Percentiles rank a stretch among this genome's conserved stretches.
Conservation (phyloP, 768 basidiomycete species). For the Rhodosporidiobolus sp. region DNA sequence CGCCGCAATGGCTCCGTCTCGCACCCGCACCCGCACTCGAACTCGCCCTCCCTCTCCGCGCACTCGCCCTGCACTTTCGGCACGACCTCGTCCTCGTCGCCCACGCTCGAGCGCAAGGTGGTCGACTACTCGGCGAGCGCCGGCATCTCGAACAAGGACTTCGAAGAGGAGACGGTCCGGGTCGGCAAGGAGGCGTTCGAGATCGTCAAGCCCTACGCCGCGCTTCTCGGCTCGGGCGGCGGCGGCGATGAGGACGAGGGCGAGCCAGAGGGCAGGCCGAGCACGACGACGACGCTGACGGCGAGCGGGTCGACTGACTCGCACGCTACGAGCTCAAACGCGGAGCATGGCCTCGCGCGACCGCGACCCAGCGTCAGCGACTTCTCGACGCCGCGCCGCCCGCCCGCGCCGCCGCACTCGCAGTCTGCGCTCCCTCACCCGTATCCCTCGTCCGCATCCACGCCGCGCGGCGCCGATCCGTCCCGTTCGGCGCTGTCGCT, state of each 20-base stretch:
- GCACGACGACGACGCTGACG: background rate
- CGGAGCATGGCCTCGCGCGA: too few species aligned
- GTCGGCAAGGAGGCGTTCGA: slow-evolving; percentile 32
- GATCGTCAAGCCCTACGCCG: slow-evolving; percentile 31
- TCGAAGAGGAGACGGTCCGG: slow-evolving; percentile 34
- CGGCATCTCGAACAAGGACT: slow-evolving; percentile 32
- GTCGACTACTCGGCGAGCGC: slow-evolving; percentile 5
- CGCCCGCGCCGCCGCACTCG: background rate
- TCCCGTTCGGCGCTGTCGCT: background rate
- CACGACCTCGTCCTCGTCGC: background rate
- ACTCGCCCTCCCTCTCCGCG: too few species aligned
- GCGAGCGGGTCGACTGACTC: background rate
- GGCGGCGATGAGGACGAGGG: background rate
- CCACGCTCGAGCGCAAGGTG: background rate
- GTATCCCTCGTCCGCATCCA: too few species aligned
- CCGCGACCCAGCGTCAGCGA: background rate
- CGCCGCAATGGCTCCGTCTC: too few species aligned
- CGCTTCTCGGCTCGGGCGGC: background rate
- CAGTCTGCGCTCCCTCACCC: too few species aligned
- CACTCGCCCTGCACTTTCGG: too few species aligned
- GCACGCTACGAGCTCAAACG: too few species aligned
- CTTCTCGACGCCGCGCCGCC: background rate
- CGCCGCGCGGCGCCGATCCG: too few species aligned
- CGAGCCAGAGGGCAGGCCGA: background rate
- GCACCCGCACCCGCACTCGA: too few species aligned